Evolutionary conservation across 495 filamentous ascomycete genomes (phyloP).

Genomic region (Talaromyces ruber): DNA sequence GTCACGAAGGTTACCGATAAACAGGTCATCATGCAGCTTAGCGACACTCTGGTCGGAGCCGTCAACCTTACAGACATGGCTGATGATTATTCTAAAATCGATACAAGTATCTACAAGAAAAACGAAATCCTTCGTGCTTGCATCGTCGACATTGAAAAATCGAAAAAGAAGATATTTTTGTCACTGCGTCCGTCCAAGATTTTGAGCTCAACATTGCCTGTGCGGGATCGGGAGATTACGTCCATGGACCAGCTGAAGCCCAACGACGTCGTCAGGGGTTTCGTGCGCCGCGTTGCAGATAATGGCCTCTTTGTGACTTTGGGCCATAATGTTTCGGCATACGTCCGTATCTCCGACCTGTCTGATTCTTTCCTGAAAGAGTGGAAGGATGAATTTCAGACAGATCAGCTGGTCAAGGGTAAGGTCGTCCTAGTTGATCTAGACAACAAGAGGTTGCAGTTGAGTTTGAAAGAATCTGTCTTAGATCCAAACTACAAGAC

Average conservation of each 20-base stretch:
- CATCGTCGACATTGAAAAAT: conserved; percentile 66
- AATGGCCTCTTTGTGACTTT: conserved; percentile 78
- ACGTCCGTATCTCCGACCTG: conserved; percentile 75
- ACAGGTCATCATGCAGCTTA: conserved; percentile 76
- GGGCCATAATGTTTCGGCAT: conserved; percentile 69
- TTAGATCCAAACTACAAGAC: conserved; percentile 72
- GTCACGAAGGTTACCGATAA: conserved; percentile 82
- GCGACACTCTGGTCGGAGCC: conserved; percentile 62
- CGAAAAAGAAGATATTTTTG: conserved; percentile 74
- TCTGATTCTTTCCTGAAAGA: conserved; percentile 89
- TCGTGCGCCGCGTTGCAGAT: conserved; percentile 78
- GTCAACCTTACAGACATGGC: conserved; percentile 70
- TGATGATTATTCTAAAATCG: conserved; percentile 73
- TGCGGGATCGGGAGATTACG: conserved; percentile 73
- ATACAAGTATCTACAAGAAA: conserved; percentile 61
- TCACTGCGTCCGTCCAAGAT: conserved; percentile 83
- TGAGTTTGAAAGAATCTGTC: conserved; percentile 78
- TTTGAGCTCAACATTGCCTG: conserved; percentile 72
- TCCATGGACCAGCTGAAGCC: conserved; percentile 59
- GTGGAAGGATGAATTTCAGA: conserved; percentile 83
- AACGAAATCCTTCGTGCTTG: conserved; percentile 82
- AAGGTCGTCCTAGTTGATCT: conserved; percentile 63
- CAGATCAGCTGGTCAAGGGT: conserved; percentile 83
- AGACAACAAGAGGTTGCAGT: conserved; percentile 60
- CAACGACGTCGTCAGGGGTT: conserved; percentile 79